Conservation (phyloP, 1,284 basidiomycete genomes). For the Cryptococcus hybrid region DNA sequence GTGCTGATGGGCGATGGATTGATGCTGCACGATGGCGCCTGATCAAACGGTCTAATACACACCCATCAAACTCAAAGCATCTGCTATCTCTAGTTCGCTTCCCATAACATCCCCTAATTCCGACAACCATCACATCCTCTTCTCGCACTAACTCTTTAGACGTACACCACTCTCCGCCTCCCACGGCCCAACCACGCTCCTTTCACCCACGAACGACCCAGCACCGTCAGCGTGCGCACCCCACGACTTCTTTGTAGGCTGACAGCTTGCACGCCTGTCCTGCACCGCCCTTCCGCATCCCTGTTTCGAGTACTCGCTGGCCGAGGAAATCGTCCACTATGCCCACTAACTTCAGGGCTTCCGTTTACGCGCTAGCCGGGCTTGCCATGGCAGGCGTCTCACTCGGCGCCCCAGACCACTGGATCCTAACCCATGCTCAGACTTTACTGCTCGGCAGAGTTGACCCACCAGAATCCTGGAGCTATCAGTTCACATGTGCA, state of each 20-base stretch:
- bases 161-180: background rate
- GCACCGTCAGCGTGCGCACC: background rate
- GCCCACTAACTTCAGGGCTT: background rate
- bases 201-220: conserved; percentile 3
- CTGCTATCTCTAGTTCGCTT: background rate
- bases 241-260: too few relatives aligned
- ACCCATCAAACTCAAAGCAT: too few relatives aligned
- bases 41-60: too few relatives aligned
- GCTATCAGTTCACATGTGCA: conserved; percentile 46
- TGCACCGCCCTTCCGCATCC: too few relatives aligned
- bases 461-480: conserved; percentile 34
- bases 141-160: background rate
- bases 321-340: too few relatives aligned
- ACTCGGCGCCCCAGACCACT: conserved; percentile 22
- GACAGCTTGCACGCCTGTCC: too few relatives aligned
- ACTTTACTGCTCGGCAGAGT: conserved; percentile 39
- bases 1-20: too few relatives aligned
- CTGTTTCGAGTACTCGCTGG: too few relatives aligned
- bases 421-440: conserved; percentile 27
- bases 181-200: conserved; percentile 10
- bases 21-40: too few relatives aligned
- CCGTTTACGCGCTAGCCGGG: conserved; percentile 1
- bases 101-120: background rate
- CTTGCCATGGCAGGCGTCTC: conserved; percentile 6
- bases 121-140: background rate